A percentile compares a stretch with the other conserved stretches of the same genome.
These are phyloP conservation scores for Tolypocladium amazonense DNA, from an alignment of 2,329 filamentous ascomycete species.

Conservation along the genomic window DNA sequence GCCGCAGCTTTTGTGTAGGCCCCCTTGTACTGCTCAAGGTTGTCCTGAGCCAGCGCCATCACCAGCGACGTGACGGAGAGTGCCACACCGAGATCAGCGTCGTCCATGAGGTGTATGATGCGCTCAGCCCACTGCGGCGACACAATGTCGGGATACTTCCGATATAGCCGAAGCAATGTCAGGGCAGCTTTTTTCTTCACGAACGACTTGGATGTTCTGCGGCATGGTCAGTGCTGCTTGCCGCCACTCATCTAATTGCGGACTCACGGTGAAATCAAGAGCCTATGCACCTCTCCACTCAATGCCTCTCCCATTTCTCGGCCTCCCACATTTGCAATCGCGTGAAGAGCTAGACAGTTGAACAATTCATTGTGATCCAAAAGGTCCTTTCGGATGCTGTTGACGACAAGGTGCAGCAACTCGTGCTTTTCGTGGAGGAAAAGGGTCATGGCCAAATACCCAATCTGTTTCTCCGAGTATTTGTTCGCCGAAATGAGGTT, in stretches of 20 bases:
- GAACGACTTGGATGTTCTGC: conserved; percentile 73
- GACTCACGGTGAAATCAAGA: conserved; percentile 86
- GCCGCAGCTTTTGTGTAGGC: conserved; percentile 91
- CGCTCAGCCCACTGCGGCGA: conserved; percentile 96
- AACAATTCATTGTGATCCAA: conserved; percentile 93
- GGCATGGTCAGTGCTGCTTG: conserved; percentile 4
- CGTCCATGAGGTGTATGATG: conserved; percentile 98
- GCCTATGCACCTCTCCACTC: conserved; percentile 80
- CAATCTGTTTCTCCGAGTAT: conserved; percentile 99
- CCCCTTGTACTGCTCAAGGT: conserved; percentile 87
- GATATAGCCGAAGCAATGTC: conserved; percentile 84
- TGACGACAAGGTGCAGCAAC: conserved; percentile 88
- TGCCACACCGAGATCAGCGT: conserved; percentile 84
- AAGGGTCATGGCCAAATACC: conserved; percentile 92
- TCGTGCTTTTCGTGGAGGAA: conserved; percentile 98
- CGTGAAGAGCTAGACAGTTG: conserved; percentile 92
- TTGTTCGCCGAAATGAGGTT: conserved; percentile 95
- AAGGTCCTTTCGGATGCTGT: conserved; percentile 95
- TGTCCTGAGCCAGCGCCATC: conserved; percentile 88
- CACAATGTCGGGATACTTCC: conserved; percentile 87
- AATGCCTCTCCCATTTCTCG: conserved; percentile 95
- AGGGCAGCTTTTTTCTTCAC: conserved; percentile 99
- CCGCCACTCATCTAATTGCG: not conserved
- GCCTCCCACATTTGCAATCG: conserved; percentile 93
- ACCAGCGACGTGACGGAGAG: conserved; percentile 92